A percentile compares a stretch with the other conserved stretches of the same genome.
Evolutionary conservation across 2,329 filamentous ascomycete genomes (phyloP).

Genomic region (Colletotrichum eleusines): DNA sequence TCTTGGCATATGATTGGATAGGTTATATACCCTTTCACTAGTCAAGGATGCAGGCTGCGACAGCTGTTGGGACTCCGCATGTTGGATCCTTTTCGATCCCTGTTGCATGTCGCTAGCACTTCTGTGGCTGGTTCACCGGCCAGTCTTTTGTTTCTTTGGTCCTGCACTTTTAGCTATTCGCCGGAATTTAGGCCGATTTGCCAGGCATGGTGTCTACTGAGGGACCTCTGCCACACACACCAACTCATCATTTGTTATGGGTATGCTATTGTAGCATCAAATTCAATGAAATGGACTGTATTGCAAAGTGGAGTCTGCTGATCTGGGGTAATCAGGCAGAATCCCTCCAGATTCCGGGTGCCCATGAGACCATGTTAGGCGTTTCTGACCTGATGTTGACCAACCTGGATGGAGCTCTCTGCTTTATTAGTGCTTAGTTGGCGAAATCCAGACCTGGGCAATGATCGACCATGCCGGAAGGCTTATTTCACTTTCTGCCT

Average conservation of each 20-base stretch:
- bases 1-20: conserved; percentile 1
- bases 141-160: neutral
- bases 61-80: neutral
- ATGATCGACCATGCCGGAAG: neutral
- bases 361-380: too few relatives aligned
- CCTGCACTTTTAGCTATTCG: neutral
- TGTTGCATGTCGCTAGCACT: neutral
- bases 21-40: neutral
- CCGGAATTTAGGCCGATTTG: conserved; percentile 6
- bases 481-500: neutral
- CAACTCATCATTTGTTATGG: neutral
- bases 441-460: too few relatives aligned
- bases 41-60: neutral
- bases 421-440: too few relatives aligned
- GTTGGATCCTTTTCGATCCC: neutral
- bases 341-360: neutral
- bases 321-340: neutral
- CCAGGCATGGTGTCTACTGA: neutral
- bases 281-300: neutral
- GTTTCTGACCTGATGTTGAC: too few relatives aligned
- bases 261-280: neutral
- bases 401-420: neutral
- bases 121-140: neutral
- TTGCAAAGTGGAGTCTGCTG: fast-evolving
- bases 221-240: neutral